These are phyloP conservation scores for Planoprotostelium fungivorum DNA, from an alignment of 78 protist genomes.

Conservation along the genomic window DNA sequence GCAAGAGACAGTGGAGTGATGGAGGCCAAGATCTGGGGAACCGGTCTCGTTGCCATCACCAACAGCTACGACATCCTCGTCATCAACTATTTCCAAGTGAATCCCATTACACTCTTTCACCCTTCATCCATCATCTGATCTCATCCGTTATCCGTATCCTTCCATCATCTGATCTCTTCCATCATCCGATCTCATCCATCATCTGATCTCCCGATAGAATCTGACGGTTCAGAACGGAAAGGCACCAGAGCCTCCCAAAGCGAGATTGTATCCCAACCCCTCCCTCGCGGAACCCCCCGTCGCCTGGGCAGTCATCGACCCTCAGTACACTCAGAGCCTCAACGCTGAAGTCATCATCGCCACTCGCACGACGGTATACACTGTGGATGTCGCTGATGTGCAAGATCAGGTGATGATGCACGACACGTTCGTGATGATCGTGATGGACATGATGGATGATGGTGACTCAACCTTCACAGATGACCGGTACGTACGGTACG, in stretches of 20 bases:
- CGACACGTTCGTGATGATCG: slow-evolving; percentile 27
- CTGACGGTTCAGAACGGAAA: background rate
- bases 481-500: background rate
- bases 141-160: slow-evolving; percentile 61
- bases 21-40: background rate
- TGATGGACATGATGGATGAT: background rate
- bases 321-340: background rate
- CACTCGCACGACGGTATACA: background rate
- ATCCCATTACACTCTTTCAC: slow-evolving; percentile 42
- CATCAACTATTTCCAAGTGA: background rate
- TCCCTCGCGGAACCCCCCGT: background rate
- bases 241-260: background rate
- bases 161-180: too few relatives aligned
- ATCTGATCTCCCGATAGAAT: background rate
- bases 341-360: background rate
- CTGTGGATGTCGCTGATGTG: background rate
- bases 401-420: slow-evolving; percentile 17
- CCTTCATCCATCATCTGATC: too few relatives aligned
- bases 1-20: background rate
- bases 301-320: background rate
- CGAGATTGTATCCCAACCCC: background rate
- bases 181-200: background rate
- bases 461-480: background rate
- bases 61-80: background rate
- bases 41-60: background rate